Percentiles rank a stretch among this genome's conserved stretches.
These are phyloP conservation scores for Aspergillus coremiiformis DNA, from an alignment of 495 filamentous ascomycete species.

Conservation along the genomic window DNA sequence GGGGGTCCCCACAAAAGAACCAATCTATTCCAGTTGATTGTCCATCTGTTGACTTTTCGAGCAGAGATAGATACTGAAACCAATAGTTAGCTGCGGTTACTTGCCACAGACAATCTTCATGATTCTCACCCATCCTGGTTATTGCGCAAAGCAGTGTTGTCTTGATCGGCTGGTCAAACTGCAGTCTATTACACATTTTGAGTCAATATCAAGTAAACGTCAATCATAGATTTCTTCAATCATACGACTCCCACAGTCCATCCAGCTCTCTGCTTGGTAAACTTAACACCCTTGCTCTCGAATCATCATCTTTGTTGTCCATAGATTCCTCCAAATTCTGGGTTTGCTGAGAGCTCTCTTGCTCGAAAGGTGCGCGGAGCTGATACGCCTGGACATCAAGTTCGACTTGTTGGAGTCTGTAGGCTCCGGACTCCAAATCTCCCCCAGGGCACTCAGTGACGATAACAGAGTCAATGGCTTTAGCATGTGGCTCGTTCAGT, in stretches of 20 bases:
- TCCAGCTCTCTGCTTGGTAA: slow-evolving; percentile 39
- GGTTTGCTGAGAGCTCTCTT: slow-evolving; percentile 6
- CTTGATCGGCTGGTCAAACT: slow-evolving; percentile 44
- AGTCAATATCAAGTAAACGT: neutral
- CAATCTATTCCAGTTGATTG: slow-evolving; percentile 30
- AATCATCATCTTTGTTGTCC: slow-evolving; percentile 5
- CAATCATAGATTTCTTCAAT: neutral
- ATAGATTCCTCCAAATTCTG: slow-evolving; percentile 7
- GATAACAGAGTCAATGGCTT: slow-evolving; percentile 13
- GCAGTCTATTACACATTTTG: slow-evolving; percentile 25
- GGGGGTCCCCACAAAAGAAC: slow-evolving; percentile 50
- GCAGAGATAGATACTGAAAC: slow-evolving; percentile 28
- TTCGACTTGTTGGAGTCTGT: slow-evolving; percentile 16
- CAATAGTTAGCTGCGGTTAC: neutral
- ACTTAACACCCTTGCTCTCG: slow-evolving; percentile 21
- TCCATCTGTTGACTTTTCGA: slow-evolving; percentile 20
- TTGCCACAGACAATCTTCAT: neutral
- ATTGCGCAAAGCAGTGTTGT: slow-evolving; percentile 37
- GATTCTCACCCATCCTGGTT: slow-evolving; percentile 36
- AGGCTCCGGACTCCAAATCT: slow-evolving; percentile 9
- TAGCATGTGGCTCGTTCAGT: slow-evolving; percentile 9
- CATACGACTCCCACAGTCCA: slow-evolving; percentile 45
- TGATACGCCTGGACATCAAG: slow-evolving; percentile 19
- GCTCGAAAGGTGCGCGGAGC: slow-evolving; percentile 8
- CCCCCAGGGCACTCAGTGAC: slow-evolving; percentile 17